These are phyloP conservation scores for Backusella westeae DNA, from an alignment of 192 early-diverging fungal species.

Conservation along the genomic window DNA sequence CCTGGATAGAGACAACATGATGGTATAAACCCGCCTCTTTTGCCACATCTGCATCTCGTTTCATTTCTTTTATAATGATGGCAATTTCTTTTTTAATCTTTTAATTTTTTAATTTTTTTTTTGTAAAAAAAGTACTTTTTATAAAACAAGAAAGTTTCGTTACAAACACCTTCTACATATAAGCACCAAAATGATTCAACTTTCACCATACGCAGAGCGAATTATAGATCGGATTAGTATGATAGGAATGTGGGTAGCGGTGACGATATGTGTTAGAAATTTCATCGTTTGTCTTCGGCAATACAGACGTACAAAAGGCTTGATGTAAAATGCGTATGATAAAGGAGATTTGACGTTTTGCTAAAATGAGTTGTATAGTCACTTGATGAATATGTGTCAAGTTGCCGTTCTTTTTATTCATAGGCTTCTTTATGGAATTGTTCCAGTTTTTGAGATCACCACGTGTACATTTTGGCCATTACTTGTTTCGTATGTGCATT, in stretches of 20 bases:
- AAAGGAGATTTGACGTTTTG: not conserved
- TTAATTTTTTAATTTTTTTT: too few relatives aligned
- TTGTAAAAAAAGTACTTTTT: too few relatives aligned
- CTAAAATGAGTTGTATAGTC: constrained; percentile 1
- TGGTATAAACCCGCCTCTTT: not conserved
- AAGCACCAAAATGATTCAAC: constrained; percentile 13
- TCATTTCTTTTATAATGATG: not conserved
- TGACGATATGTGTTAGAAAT: constrained; percentile 29
- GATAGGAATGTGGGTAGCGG: constrained; percentile 30
- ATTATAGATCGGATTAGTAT: constrained; percentile 31
- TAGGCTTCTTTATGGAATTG: constrained; percentile 27
- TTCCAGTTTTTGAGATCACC: constrained; percentile 35
- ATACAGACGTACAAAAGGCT: constrained; percentile 23
- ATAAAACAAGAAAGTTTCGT: not conserved
- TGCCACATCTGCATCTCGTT: not conserved
- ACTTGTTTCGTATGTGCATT: constrained; percentile 32
- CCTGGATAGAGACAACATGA: not conserved
- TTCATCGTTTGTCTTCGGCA: constrained; percentile 26
- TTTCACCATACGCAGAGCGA: constrained; percentile 27
- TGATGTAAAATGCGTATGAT: constrained; percentile 16
- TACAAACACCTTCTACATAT: not conserved
- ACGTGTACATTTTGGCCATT: constrained; percentile 33
- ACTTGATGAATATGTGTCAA: constrained; percentile 28
- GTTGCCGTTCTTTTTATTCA: constrained; percentile 26
- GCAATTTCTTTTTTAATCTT: not conserved